Conservation (phyloP, 257 asterid species). For the Nicotiana undulata region DNA sequence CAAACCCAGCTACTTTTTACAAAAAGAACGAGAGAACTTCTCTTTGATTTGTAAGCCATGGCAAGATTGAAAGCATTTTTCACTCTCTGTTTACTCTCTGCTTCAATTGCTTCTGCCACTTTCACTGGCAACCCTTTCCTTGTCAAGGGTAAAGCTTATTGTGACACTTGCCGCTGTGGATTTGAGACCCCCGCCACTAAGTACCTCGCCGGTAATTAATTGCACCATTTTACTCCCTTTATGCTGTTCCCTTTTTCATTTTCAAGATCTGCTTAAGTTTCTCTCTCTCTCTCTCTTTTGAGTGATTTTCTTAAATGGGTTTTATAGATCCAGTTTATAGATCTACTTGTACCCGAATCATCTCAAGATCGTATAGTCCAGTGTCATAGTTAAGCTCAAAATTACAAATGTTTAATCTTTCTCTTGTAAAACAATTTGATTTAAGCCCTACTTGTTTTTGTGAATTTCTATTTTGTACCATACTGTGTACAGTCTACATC, state of each 20-base stretch:
- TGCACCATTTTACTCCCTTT: background rate
- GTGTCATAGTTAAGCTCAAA: background rate
- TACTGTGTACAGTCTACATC: too few relatives aligned
- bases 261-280: background rate
- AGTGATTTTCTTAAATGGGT: background rate
- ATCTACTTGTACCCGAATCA: background rate
- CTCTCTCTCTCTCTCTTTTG: background rate
- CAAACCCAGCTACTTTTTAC: background rate
- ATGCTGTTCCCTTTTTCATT: too few relatives aligned
- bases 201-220: slow-evolving; percentile 32
- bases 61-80: slow-evolving; percentile 27
- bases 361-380: background rate
- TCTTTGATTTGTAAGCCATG: slow-evolving; percentile 21
- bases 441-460: background rate
- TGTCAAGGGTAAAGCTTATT: slow-evolving; percentile 43
- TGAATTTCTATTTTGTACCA: too few relatives aligned
- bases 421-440: background rate
- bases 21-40: background rate
- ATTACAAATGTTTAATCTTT: background rate
- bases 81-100: slow-evolving; percentile 32
- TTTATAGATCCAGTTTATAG: background rate
- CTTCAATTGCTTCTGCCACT: slow-evolving; percentile 20
- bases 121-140: slow-evolving; percentile 9
- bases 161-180: slow-evolving; percentile 80
- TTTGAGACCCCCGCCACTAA: slow-evolving; percentile 48